Conservation (phyloP, 352 stramenopile species). For the Globisporangium nagaii region DNA sequence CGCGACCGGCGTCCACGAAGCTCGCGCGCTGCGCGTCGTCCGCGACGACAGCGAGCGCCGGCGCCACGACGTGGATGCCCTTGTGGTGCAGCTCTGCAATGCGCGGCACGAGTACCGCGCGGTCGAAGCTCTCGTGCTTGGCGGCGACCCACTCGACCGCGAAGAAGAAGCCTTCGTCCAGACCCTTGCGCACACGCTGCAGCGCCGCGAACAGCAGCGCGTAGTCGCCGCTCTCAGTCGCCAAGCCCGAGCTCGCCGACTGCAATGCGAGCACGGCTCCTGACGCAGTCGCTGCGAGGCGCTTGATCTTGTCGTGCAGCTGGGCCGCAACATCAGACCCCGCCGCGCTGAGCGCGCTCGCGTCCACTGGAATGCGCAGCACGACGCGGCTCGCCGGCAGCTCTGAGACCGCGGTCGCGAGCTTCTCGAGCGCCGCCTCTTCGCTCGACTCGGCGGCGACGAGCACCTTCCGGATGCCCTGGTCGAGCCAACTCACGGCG, state of each 20-base stretch:
- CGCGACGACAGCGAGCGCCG: slow-evolving; percentile 17
- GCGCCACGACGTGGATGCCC: slow-evolving; percentile 48
- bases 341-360: slow-evolving; percentile 12
- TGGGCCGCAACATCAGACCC: neutral
- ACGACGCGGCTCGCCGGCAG: slow-evolving; percentile 58
- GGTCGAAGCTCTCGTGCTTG: slow-evolving; percentile 16
- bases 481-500: slow-evolving; percentile 58
- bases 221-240: slow-evolving; percentile 20
- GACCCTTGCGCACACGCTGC: slow-evolving; percentile 26
- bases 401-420: slow-evolving; percentile 55
- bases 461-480: slow-evolving; percentile 51
- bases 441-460: slow-evolving; percentile 38
- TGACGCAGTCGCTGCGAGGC: slow-evolving; percentile 23
- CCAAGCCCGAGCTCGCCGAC: slow-evolving; percentile 9
- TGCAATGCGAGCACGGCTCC: slow-evolving; percentile 47
- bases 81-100: slow-evolving; percentile 62
- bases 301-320: slow-evolving; percentile 32
- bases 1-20: slow-evolving; percentile 27
- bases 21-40: slow-evolving; percentile 14
- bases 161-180: slow-evolving; percentile 51
- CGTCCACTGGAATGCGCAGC: slow-evolving; percentile 46
- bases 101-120: slow-evolving; percentile 22
- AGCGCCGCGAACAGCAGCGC: slow-evolving; percentile 21
- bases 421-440: slow-evolving; percentile 38
- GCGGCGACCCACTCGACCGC: slow-evolving; percentile 34